phyloP scores from a whole-genome alignment of 192 early-diverging fungal genomes.

The Phycomyces blakesleeanus region DNA sequence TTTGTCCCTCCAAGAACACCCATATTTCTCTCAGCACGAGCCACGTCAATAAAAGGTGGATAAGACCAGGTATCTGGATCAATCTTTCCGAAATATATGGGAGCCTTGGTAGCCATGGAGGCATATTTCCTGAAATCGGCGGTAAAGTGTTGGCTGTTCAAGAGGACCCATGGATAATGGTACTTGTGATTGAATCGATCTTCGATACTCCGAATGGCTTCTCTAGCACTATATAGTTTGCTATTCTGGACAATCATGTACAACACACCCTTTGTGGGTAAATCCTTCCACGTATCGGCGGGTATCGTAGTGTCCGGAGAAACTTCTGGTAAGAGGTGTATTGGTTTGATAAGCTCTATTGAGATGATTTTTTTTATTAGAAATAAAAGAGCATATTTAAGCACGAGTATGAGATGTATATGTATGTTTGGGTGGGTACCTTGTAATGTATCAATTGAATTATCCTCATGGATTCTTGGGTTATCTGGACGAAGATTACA shows the following conservation, averaged over 20 bases:
- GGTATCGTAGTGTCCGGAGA: not conserved
- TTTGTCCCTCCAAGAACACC: constrained; percentile 39
- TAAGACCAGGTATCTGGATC: constrained; percentile 56
- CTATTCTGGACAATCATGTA: constrained; percentile 73
- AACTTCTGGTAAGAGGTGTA: not conserved
- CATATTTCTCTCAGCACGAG: constrained; percentile 43
- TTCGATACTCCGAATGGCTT: constrained; percentile 63
- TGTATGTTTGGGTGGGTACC: not conserved
- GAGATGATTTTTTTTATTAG: no score
- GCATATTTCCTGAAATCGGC: constrained; percentile 59
- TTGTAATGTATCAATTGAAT: not conserved
- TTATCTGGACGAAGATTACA: not conserved
- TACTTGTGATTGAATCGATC: constrained; percentile 75
- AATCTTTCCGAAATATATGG: constrained; percentile 55
- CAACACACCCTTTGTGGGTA: constrained; percentile 54
- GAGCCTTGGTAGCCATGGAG: constrained; percentile 47
- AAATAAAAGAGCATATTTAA: no score
- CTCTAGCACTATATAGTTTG: constrained; percentile 58
- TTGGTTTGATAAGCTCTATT: not conserved
- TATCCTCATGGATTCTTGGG: no score
- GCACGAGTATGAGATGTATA: no score
- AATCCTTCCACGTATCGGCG: not conserved
- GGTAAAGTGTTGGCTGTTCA: constrained; percentile 74
- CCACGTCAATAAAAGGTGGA: constrained; percentile 59
- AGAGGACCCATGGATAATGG: constrained; percentile 79